Evolutionary conservation across 2,329 filamentous ascomycete species (phyloP), one percentile per base, ranked within the genome.

Genomic region (Karstenula rhodostoma): DNA sequence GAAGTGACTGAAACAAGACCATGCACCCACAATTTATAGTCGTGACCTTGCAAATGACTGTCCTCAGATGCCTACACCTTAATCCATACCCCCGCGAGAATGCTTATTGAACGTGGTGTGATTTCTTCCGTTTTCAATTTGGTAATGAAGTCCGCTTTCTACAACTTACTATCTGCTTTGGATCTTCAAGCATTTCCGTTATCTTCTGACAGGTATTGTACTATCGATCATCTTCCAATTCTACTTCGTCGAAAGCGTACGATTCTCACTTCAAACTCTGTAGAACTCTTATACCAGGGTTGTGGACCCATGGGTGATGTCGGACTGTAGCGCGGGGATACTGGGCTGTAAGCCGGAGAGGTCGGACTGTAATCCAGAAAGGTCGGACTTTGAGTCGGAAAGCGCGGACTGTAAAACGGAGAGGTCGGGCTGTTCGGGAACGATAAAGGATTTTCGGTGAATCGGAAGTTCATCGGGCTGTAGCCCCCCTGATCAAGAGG

Each of bases 201-300:
- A 17, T 40, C 1, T 17, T 40, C 37, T 1, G 35, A 37, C 9
- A 17, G 17, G 7, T 43, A 43, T 4, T 22, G 19, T 23, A 23
- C 29, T 10, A 25, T 13, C 13, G 19, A 12, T 9, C 4, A 32
- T 10, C 7, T 50, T 9, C 32, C 37, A 23, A 19, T 17, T n/a
- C 37, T 52, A n/a, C 19, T 17, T 23, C 46, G 54, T 49, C 44
- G 29, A 13, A 49, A 57, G 22, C 35, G 52, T 15, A 55, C 42
- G 22, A 55, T 25, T 29, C 52, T 32, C 13, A 55, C 52, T 35
- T 55, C 52, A n/a, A 35, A 55, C 4, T 47, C 52, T 9, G 42
- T 55, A 35, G 40, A 15, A 13, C n/a, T 8, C 6, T 27, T 23
- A 17, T 25, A n/a, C 49, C 49, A 52, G 12, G 2, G 6, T 19